Conservation (phyloP, 2,329 filamentous ascomycete genomes). For the Paracamarosporium sp. region DNA sequence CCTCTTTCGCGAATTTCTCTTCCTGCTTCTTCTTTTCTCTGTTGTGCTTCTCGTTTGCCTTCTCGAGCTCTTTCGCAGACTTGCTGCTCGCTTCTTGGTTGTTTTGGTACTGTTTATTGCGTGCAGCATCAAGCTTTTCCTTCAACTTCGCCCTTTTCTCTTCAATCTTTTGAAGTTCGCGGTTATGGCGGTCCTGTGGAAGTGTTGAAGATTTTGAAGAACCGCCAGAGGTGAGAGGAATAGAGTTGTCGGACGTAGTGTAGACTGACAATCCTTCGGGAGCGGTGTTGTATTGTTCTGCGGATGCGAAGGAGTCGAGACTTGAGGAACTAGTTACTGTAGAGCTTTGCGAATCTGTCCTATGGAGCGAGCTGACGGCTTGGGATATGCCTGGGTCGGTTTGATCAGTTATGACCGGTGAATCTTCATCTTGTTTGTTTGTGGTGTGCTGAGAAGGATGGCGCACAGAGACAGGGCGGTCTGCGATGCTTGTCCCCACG, state of each 20-base stretch:
- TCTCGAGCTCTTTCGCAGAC: slow-evolving; percentile 61
- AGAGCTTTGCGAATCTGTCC: slow-evolving; percentile 34
- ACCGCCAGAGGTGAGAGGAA: slow-evolving; percentile 16
- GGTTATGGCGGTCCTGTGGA: slow-evolving; percentile 57
- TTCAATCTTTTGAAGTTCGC: slow-evolving; percentile 69
- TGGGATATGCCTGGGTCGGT: slow-evolving; percentile 23
- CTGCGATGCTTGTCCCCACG: slow-evolving; percentile 45
- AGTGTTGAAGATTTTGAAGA: slow-evolving; percentile 22
- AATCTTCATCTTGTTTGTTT: slow-evolving; percentile 12
- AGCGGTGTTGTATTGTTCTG: slow-evolving; percentile 50
- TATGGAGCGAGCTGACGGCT: slow-evolving; percentile 33
- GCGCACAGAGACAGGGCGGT: slow-evolving; percentile 29
- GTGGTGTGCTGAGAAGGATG: slow-evolving; percentile 26
- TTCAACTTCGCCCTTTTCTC: slow-evolving; percentile 65
- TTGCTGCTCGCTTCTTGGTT: slow-evolving; percentile 34
- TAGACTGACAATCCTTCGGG: slow-evolving; percentile 35
- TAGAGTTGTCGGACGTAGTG: slow-evolving; percentile 30
- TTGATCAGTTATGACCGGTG: slow-evolving; percentile 11
- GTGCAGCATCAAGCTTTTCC: slow-evolving; percentile 65
- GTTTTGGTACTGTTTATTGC: slow-evolving; percentile 56
- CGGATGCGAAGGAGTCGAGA: slow-evolving; percentile 50
- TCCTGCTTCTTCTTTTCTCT: slow-evolving; percentile 57
- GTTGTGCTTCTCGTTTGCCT: slow-evolving; percentile 69
- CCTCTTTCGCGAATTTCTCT: slow-evolving; percentile 49
- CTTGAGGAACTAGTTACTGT: slow-evolving; percentile 29